A percentile compares a stretch with the other conserved stretches of the same genome.
phyloP scores from a whole-genome alignment of 2,329 filamentous ascomycete species.

The Aspergillus brasiliensis region DNA sequence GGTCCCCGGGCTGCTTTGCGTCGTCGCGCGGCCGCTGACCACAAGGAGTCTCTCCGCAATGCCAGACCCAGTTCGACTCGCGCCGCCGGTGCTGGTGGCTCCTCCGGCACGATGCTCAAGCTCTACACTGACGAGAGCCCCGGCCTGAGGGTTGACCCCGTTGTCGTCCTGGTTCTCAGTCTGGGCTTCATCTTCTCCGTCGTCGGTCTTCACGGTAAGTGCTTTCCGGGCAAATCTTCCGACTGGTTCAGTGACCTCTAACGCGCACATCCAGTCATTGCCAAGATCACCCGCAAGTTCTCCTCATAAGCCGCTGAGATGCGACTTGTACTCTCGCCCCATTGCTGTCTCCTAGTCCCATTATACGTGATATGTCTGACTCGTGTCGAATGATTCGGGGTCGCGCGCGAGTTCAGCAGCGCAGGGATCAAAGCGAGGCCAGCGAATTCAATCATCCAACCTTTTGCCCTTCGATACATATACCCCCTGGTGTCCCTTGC shows the following conservation, averaged over 20 bases:
- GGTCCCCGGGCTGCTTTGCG: conserved; percentile 94
- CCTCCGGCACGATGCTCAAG: conserved; percentile 97
- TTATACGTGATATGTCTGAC: not conserved
- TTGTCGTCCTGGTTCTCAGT: conserved; percentile 93
- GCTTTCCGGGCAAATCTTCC: not conserved
- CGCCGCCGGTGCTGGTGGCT: conserved; percentile 90
- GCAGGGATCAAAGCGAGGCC: not conserved
- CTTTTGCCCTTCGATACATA: conserved; percentile 25
- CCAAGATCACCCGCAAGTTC: conserved; percentile 91
- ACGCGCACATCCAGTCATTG: conserved; percentile 68
- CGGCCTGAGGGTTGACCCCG: conserved; percentile 94
- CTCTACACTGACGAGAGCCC: conserved; percentile 99
- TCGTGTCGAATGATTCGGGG: not conserved
- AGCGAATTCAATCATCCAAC: conserved; percentile 5
- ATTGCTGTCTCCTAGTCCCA: not conserved
- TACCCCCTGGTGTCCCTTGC: conserved; percentile 25
- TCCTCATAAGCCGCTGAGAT: conserved; percentile 49
- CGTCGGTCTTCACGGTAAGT: conserved; percentile 92
- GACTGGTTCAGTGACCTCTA: conserved; percentile 8
- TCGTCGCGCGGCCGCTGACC: conserved; percentile 90
- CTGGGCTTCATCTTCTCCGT: conserved; percentile 99
- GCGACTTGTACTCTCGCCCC: not conserved
- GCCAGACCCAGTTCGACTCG: conserved; percentile 87
- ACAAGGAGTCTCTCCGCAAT: conserved; percentile 97
- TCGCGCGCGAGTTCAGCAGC: not conserved